These are phyloP conservation scores for Tylopilus balloui DNA, from an alignment of 768 basidiomycete genomes.

Conservation along the genomic window DNA sequence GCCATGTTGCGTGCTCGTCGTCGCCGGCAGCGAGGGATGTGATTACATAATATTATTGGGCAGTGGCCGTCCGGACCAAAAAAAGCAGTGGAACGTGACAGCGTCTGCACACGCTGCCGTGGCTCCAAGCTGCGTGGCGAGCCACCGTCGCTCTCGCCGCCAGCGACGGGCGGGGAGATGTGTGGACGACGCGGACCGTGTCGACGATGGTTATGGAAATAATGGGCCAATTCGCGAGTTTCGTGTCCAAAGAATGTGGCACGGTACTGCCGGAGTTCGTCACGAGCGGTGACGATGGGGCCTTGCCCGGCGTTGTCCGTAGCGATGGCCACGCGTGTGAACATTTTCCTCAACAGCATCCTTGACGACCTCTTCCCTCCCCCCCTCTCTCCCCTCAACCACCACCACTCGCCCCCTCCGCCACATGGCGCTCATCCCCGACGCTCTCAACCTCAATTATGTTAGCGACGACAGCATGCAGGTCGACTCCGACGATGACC, in stretches of 20 bases:
- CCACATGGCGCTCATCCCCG: constrained; percentile 35
- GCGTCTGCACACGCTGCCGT: constrained; percentile 13
- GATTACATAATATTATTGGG: constrained; percentile 18
- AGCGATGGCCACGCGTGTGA: constrained; percentile 40
- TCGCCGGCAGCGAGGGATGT: constrained; percentile 17
- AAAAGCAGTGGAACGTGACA: constrained; percentile 8
- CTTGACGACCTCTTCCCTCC: constrained; percentile 37
- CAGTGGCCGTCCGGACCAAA: constrained; percentile 23
- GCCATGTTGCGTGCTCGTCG: constrained; percentile 17
- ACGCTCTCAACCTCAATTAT: constrained; percentile 52
- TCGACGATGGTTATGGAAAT: constrained; percentile 7
- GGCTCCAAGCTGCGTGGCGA: constrained; percentile 17
- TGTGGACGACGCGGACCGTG: neutral
- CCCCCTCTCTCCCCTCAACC: constrained; percentile 35
- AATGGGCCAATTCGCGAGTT: constrained; percentile 11
- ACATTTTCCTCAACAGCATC: constrained; percentile 40
- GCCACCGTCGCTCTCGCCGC: neutral
- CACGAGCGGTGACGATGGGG: constrained; percentile 41
- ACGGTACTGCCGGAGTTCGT: constrained; percentile 37
- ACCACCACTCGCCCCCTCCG: constrained; percentile 27
- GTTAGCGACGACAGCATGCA: constrained; percentile 60
- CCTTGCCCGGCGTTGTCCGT: constrained; percentile 41
- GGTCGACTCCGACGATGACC: constrained; percentile 57
- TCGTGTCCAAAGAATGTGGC: constrained; percentile 31
- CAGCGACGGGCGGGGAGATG: constrained; percentile 8